Conservation (phyloP, 257 asterid species). For the Solanum peruvianum region DNA sequence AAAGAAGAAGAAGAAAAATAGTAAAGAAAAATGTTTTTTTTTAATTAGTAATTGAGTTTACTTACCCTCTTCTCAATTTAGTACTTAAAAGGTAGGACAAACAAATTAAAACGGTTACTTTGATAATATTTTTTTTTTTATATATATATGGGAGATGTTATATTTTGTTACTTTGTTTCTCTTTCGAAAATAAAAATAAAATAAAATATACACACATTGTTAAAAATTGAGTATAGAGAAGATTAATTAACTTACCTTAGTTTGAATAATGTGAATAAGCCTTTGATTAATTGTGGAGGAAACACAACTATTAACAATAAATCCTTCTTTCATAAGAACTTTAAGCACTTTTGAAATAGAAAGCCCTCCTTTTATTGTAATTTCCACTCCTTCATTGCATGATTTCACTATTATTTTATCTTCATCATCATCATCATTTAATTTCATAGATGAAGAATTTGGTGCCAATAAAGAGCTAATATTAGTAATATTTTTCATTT, state of each 20-base stretch:
- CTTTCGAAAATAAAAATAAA: neutral
- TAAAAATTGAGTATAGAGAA: neutral
- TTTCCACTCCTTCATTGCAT: slow-evolving; percentile 3
- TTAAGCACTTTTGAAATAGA: slow-evolving; percentile 5
- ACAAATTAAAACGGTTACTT: too few relatives aligned
- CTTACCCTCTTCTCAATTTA: too few relatives aligned
- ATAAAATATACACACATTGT: neutral
- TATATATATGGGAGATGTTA: too few relatives aligned
- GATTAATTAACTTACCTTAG: neutral
- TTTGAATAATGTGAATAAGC: neutral
- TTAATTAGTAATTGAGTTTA: too few relatives aligned
- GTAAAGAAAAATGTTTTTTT: neutral
- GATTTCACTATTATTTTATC: slow-evolving; percentile 2
- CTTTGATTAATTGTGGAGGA: slow-evolving; percentile 2
- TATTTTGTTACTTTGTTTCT: neutral
- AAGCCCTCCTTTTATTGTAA: neutral
- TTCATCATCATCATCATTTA: neutral
- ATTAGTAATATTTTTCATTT: neutral
- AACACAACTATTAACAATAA: neutral
- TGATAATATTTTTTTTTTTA: too few relatives aligned
- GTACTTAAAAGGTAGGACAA: too few relatives aligned
- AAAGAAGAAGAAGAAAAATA: too few relatives aligned
- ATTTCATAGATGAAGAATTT: neutral
- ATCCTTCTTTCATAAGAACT: slow-evolving; percentile 6
- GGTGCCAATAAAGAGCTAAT: neutral